Evolutionary conservation across 148 eudicot species (phyloP), one percentile per base, ranked within the genome.

Genomic region (Camellia lanceoleosa): DNA sequence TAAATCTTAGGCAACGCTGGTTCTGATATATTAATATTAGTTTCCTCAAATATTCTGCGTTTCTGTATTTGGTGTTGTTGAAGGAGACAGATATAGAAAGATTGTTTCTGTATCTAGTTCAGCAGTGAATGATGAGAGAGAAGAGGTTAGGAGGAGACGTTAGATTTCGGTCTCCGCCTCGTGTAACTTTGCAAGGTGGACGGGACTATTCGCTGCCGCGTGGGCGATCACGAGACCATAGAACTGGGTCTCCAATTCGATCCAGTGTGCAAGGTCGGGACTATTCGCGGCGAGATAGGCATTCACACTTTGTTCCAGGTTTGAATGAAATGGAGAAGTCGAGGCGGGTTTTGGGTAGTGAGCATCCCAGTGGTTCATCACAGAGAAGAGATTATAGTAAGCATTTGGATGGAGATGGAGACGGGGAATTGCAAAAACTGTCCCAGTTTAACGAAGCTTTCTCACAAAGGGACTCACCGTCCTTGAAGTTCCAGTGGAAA

Each of bases 401-500:
- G 68, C 75, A 61, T 79, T 42, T 79, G 64, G 81, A 44, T 12
- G 59, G 10, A 3, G 41, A 71, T 49, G 49, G 80, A 66, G 72
- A 66, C 30, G 6, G 47, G 65, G 65, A 68, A 14, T 55, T 7
- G 65, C 9, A 30, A 74, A 78, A 41, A 68, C 14, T 42, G 42
- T 68, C 68, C 5, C 15, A n/a, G 56, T 52, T 69, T 4, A 54
- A 67, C 30, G 80, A 70, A 77, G 80, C 44, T 59, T 62, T 75
- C 4, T 64, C 62, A 55, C 69, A n/a, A 42, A 65, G 56, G 75
- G 81, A 73, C 73, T 56, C 80, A 16, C 59, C 74, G 7, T 78
- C 76, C 3, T 16, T 11, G 18, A 81, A 78, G 82, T 81, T 78
- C 73, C 79, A 78, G 7, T 30, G 73, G 78, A 44, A 76, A 76